Evolutionary conservation across 2,329 filamentous ascomycete genomes (phyloP), one percentile per base, ranked within the genome.

Genomic region (Claviceps humidiphila): DNA sequence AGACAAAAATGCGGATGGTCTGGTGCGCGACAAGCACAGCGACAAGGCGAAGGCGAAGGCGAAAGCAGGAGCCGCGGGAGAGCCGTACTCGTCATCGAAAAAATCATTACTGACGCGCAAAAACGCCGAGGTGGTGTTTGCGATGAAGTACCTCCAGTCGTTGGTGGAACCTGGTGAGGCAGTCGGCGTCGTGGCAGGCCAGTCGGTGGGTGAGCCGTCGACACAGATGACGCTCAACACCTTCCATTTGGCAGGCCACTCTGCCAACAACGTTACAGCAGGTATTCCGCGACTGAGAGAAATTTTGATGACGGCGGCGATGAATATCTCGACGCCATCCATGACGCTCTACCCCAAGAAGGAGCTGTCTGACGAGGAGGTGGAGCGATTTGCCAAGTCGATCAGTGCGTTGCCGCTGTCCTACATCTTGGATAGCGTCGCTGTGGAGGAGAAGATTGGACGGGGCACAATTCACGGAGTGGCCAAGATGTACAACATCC

Each of bases 211-310:
- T 64, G 94, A 98, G 65, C 93, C 94, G 8, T 96, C 90, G 2
- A 98, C 93, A 11, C 93, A 98, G 68, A 98, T 98, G 94, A 98
- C 94, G 7, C 74, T 98, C 52, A 98, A 98, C 71, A 98, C 94
- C 30, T 98, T 98, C 80, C 93, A 98, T 78, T 87, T 98, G 80
- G 93, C 93, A 68, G 93, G 93, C 64, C 91, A 97, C 74, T 90
- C 93, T 20, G 85, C 93, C 34, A 97, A 96, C 76, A 98, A 98
- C 78, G 94, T 98, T 64, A 98, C 93, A 0, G 80, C 96, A 20
- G 93, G 93, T 87, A 97, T 98, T 64, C 93, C 93, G 54, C 89
- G 93, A 71, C 78, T 98, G 20, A 80, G 93, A 72, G 93, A 98
- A 77, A 96, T 98, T 61, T 80, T 98, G 58, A 98, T 98, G 93